phyloP scores from a whole-genome alignment of 139 green algal genomes.

The Limnomonas spitsbergensis region DNA sequence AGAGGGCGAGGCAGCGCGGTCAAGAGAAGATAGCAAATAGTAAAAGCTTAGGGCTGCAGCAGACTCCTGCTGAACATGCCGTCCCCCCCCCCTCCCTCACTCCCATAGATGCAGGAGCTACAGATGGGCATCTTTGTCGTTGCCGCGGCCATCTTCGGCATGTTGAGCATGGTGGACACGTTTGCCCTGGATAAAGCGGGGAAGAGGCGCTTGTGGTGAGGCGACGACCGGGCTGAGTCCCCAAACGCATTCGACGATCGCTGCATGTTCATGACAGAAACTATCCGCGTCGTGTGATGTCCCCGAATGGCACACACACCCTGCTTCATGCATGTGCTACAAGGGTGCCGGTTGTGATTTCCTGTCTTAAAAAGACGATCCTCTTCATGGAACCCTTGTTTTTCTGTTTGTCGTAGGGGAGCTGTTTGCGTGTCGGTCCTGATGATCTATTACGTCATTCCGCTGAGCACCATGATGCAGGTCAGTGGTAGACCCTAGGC shows the following conservation, averaged over 20 bases:
- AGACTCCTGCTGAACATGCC: background rate
- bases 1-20: too few relatives aligned
- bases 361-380: background rate
- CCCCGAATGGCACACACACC: too few relatives aligned
- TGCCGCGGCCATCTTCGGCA: background rate
- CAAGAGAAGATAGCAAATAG: too few relatives aligned
- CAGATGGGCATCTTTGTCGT: slow-evolving; percentile 8
- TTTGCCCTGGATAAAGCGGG: slow-evolving; percentile 11
- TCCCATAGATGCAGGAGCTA: slow-evolving; percentile 26
- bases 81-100: background rate
- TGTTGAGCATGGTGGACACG: slow-evolving; percentile 17
- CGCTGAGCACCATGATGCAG: slow-evolving; percentile 28
- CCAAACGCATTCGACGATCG: background rate
- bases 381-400: background rate
- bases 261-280: background rate
- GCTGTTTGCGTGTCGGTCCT: slow-evolving; percentile 28
- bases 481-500: background rate
- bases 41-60: too few relatives aligned
- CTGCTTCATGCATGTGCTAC: background rate
- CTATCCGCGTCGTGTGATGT: too few relatives aligned
- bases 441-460: slow-evolving; percentile 35
- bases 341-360: background rate
- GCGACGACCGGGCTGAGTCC: background rate
- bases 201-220: slow-evolving; percentile 23
- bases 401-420: slow-evolving; percentile 16